phyloP scores from a whole-genome alignment of 305 asterid species.

The Withania somnifera region DNA sequence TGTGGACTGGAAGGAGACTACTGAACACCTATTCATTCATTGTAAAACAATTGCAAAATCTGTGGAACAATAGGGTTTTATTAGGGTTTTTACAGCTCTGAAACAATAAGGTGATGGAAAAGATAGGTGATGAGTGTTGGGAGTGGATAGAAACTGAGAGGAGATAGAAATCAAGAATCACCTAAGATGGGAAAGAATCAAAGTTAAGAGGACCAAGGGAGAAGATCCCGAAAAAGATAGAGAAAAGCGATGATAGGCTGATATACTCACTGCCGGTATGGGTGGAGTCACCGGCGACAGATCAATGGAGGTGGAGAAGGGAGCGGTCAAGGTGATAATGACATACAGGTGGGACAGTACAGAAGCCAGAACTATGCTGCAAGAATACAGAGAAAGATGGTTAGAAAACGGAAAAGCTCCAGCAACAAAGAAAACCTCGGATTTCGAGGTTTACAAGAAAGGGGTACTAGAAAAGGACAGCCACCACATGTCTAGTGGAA shows the following conservation, averaged over 20 bases:
- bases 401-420: not conserved
- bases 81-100: too few species aligned
- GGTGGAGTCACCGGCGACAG: too few species aligned
- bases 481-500: too few species aligned
- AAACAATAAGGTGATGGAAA: not conserved
- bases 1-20: too few species aligned
- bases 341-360: not conserved
- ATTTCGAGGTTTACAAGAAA: not conserved
- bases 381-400: not conserved
- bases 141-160: not conserved
- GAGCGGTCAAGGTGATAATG: not conserved
- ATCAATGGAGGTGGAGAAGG: not conserved
- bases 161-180: not conserved
- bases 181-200: not conserved
- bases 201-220: not conserved
- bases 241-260: too few species aligned
- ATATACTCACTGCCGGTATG: too few species aligned
- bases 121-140: not conserved
- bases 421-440: not conserved
- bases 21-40: too few species aligned
- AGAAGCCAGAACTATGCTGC: not conserved
- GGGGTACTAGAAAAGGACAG: not conserved
- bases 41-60: too few species aligned
- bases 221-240: not conserved
- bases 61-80: too few species aligned